Evolutionary conservation across 176 grass and related monocot genomes (phyloP).

Genomic region (sorghum (Sorghum bicolor)): Sorghum_bicolor_NCBIv3 NC_012873.2:65821501-65822000

Average conservation of each 20-base stretch:
- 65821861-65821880: not conserved
- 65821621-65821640: conserved; percentile 52
- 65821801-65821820: not conserved
- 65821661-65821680: not conserved
- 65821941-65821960: not conserved
- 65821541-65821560: not conserved
- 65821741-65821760: not conserved
- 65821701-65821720: not conserved
- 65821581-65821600: conserved; percentile 15
- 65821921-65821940: not conserved
- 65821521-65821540: not conserved
- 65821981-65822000: too few species aligned
- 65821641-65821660: not conserved
- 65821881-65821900: not conserved
- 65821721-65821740: not conserved
- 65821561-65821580: not conserved
- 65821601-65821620: conserved; percentile 33
- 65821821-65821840: not conserved
- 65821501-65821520: conserved; percentile 3
- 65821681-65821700: not conserved
- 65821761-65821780: not conserved
- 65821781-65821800: not conserved
- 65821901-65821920: not conserved
- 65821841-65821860: not conserved
- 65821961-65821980: not conserved